These are phyloP conservation scores for Phytopythium vexans DNA, from an alignment of 352 stramenopile species.

Conservation along the genomic window DNA sequence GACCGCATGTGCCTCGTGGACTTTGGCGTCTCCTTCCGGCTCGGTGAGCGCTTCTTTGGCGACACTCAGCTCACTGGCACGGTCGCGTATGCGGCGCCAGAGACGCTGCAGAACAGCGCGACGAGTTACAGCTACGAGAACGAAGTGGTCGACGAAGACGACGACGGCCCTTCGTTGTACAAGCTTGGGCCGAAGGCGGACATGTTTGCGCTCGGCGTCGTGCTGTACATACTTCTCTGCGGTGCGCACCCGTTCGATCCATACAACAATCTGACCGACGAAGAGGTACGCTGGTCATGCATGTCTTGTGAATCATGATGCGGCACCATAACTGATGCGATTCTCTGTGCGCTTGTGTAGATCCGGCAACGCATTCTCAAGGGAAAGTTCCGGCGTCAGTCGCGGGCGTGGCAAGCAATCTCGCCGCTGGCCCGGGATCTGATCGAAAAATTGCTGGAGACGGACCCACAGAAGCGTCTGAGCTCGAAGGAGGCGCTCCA, in stretches of 20 bases:
- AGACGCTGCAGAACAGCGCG: constrained; percentile 57
- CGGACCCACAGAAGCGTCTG: constrained; percentile 58
- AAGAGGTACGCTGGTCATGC: constrained; percentile 40
- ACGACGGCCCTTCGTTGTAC: constrained; percentile 24
- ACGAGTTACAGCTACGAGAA: constrained; percentile 3
- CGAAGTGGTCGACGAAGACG: constrained; percentile 9
- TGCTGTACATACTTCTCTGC: constrained; percentile 86
- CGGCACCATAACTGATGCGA: background rate
- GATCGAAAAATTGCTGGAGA: constrained; percentile 69
- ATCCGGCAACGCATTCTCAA: constrained; percentile 79
- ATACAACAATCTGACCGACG: constrained; percentile 83
- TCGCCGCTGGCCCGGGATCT: constrained; percentile 61
- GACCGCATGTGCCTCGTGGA: constrained; percentile 82
- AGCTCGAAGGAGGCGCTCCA: constrained; percentile 60
- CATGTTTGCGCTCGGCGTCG: constrained; percentile 82
- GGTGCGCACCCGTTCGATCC: constrained; percentile 80
- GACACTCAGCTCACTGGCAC: constrained; percentile 75
- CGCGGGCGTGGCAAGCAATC: constrained; percentile 68
- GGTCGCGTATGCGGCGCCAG: constrained; percentile 68
- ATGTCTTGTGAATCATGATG: background rate
- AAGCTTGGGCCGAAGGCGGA: constrained; percentile 70
- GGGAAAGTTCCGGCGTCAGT: constrained; percentile 72
- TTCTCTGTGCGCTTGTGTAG: constrained; percentile 14
- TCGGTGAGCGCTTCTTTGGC: constrained; percentile 71
- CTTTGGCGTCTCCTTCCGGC: constrained; percentile 81